Base-by-base conservation (phyloP, 805 yeast genomes). In the Nakazawaea anatomiae region DNA sequence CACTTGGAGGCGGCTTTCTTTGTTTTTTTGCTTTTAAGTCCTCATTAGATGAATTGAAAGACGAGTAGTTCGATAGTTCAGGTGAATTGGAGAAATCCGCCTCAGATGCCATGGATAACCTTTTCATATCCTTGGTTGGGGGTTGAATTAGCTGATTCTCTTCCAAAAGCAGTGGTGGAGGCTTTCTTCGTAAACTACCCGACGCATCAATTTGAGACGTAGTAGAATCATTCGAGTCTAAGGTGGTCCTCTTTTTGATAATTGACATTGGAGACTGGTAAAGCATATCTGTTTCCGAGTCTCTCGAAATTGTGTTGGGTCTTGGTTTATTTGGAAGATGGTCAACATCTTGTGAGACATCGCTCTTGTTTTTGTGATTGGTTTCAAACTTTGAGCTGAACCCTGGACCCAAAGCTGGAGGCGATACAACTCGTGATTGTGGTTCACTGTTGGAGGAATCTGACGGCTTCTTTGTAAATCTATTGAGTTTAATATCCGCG, bases 1-100 rank as follows among this genome's bases (percentile, higher is more conserved):
- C 14, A 27, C 7, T 18, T 18, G 47, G 52, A 12, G 52, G 52
- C 18, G 52, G 52, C 29, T 49, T 49, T 36, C 52, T 38, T 9
- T 35, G 32, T 29, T 35, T 43, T 30, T 38, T 48, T 5, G 14
- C 9, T 38, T 35, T 35, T 30, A 38, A 18, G 25, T 47, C 50
- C 27, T 47, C 50, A 25, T 11, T 30, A 14, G 50, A 40, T 11
- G 51, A 47, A 12, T 34, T 30, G 30, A 47, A 47, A 3, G 12
- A 9, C 25, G 51, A 47, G 14, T 9, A 18, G 11, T 18, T 29
- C 7, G 51, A 47, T 12, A 47, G 18, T 29, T 47, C 42, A 8
- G 51, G 51, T 18, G 51, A 48, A 32, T 11, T 14, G 3, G 30
- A 39, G 8, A 47, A 9, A 18, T 47, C 42, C 25, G 34, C 42